Percentiles rank a stretch among this genome's conserved stretches.
Evolutionary conservation across 306 rosid species (phyloP).

Genomic region (Canavalia gladiata): DNA sequence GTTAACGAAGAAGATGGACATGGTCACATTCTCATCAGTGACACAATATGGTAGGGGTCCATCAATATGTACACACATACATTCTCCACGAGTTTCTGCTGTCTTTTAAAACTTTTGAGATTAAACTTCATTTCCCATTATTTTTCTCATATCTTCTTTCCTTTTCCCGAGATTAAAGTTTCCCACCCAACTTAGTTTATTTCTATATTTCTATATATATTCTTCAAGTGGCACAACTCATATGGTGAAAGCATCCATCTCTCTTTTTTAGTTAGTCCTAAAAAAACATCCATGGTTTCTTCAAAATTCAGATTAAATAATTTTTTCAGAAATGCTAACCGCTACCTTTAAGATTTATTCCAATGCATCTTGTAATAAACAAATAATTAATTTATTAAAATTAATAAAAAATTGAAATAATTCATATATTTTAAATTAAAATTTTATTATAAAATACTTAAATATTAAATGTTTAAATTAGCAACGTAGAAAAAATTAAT

Average conservation of each 20-base stretch:
- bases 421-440: too few species aligned
- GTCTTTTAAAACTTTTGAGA: constrained; percentile 29
- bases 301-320: background rate
- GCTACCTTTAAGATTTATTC: too few species aligned
- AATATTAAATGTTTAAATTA: too few species aligned
- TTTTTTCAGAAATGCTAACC: background rate
- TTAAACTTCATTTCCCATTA: constrained; percentile 27
- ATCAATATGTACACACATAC: constrained; percentile 55
- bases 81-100: constrained; percentile 54
- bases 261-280: background rate
- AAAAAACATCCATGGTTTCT: background rate
- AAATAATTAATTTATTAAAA: too few species aligned
- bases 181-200: constrained; percentile 56
- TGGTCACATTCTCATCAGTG: constrained; percentile 46
- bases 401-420: too few species aligned
- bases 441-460: too few species aligned
- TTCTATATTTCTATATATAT: constrained; percentile 31
- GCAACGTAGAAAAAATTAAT: too few species aligned
- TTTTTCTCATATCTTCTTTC: constrained; percentile 31
- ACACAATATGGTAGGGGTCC: constrained; percentile 61
- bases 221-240: constrained; percentile 34
- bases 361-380: too few species aligned
- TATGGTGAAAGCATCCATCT: constrained; percentile 30
- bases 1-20: constrained; percentile 41
- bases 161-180: constrained; percentile 51